Conservation (phyloP, 2,329 filamentous ascomycete species). For the Fusarium sp. region DNA sequence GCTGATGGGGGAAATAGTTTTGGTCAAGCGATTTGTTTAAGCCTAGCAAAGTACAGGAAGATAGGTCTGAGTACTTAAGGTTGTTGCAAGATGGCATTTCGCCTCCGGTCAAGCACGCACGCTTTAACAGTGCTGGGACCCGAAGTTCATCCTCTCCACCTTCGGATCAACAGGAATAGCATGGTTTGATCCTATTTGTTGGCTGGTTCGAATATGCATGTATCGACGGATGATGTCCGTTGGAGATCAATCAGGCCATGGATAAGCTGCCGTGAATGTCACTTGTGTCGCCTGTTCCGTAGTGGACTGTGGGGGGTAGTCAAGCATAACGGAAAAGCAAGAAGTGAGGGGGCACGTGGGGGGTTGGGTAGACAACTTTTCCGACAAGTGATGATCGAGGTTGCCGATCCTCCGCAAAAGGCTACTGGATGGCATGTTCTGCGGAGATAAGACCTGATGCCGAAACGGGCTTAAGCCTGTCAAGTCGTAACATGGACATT, state of each 20-base stretch:
- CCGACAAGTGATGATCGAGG: conserved; percentile 2
- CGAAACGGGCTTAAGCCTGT: not conserved
- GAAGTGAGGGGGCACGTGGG: too few species aligned
- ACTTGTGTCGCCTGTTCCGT: not conserved
- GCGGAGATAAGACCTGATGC: not conserved
- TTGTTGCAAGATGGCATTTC: not conserved
- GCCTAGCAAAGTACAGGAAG: not conserved
- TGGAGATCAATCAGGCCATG: not conserved
- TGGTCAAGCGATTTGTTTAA: not conserved
- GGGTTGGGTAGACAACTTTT: conserved; percentile 11
- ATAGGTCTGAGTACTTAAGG: conserved; percentile 39
- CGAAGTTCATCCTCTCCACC: not conserved
- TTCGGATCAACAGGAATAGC: not conserved
- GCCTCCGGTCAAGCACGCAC: not conserved
- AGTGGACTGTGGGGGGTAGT: not conserved
- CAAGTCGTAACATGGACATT: not conserved
- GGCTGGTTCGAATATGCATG: not conserved
- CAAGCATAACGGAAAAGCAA: conserved; percentile 12
- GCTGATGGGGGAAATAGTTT: not conserved
- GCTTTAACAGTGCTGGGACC: not conserved
- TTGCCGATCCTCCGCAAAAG: conserved; percentile 28
- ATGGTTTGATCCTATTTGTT: conserved; percentile 2
- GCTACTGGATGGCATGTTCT: not conserved
- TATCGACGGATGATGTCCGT: not conserved
- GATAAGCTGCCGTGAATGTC: not conserved